Conservation (phyloP, 1,139 yeast species). For the Casaregolazyma suthepensis region DNA sequence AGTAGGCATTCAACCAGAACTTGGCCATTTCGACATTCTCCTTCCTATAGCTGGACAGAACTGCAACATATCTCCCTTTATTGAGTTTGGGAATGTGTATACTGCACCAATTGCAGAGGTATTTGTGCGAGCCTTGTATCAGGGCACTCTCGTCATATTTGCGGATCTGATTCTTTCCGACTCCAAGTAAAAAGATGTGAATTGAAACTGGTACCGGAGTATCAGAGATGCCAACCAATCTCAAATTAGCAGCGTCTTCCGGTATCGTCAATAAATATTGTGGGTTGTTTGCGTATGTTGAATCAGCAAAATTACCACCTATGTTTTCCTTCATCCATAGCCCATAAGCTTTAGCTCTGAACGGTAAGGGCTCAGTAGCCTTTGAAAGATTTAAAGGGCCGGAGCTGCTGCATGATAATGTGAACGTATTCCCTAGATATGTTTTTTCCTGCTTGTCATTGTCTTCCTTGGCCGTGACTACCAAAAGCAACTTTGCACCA, state of each 20-base stretch:
- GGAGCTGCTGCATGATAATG: constrained; percentile 38
- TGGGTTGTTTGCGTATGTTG: constrained; percentile 55
- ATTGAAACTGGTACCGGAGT: constrained; percentile 28
- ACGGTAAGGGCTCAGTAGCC: constrained; percentile 30
- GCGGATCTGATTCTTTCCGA: constrained; percentile 21
- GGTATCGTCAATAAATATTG: constrained; percentile 42
- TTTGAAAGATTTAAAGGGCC: constrained; percentile 27
- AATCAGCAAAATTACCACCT: constrained; percentile 55
- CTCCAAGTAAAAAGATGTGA: constrained; percentile 29
- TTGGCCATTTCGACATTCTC: constrained; percentile 2
- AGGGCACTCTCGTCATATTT: constrained; percentile 30
- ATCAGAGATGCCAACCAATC: constrained; percentile 33
- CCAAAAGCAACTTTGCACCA: constrained; percentile 1
- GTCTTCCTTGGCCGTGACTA: constrained; percentile 9
- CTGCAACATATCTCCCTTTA: constrained; percentile 32
- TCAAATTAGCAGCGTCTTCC: constrained; percentile 16
- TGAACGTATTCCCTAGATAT: constrained; percentile 24
- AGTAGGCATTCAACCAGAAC: constrained; percentile 11
- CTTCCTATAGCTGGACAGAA: constrained; percentile 33
- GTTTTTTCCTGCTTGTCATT: constrained; percentile 23
- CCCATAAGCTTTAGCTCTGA: constrained; percentile 32
- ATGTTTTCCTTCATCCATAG: constrained; percentile 44
- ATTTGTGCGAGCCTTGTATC: constrained; percentile 33
- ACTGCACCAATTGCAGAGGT: constrained; percentile 28
- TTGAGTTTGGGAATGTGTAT: constrained; percentile 35